Conservation (phyloP, 768 basidiomycete species). For the Hypsizygus marmoreus region DNA sequence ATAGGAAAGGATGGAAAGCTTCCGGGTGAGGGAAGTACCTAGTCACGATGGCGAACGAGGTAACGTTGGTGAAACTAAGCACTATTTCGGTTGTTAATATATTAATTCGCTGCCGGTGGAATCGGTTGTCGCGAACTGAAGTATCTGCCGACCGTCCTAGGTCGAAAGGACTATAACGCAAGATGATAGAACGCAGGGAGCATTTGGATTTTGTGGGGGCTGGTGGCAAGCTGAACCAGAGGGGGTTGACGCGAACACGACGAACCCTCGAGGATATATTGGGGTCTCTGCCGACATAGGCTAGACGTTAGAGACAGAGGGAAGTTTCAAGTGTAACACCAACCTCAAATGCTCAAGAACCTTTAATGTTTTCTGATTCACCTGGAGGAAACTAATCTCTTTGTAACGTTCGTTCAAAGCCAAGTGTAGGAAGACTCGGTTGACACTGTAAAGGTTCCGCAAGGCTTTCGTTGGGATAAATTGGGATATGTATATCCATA, state of each 20-base stretch:
- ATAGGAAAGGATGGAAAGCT: conserved; percentile 8
- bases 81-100: conserved; percentile 6
- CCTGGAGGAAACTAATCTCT: conserved; percentile 9
- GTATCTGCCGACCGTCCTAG: not conserved
- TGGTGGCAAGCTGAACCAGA: conserved; percentile 18
- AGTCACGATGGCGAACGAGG: conserved; percentile 10
- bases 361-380: conserved; percentile 5
- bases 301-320: not conserved
- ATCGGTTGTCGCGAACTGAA: not conserved
- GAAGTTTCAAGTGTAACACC: not conserved
- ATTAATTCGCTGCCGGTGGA: conserved; percentile 6
- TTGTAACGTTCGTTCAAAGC: conserved; percentile 22
- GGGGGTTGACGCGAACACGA: conserved; percentile 16
- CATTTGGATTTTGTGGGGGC: not conserved
- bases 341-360: conserved; percentile 17
- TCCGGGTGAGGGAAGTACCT: conserved; percentile 13
- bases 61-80: conserved; percentile 12
- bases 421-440: conserved; percentile 18
- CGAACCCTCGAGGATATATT: conserved; percentile 14
- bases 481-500: conserved; percentile 20
- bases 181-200: conserved; percentile 3
- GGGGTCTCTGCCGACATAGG: conserved; percentile 1
- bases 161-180: not conserved
- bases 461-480: conserved; percentile 18
- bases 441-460: conserved; percentile 20